A percentile compares a stretch with the other conserved stretches of the same genome.
These are phyloP conservation scores for Fraxinus baroniana DNA, from an alignment of 305 asterid species.

Conservation along the genomic window DNA sequence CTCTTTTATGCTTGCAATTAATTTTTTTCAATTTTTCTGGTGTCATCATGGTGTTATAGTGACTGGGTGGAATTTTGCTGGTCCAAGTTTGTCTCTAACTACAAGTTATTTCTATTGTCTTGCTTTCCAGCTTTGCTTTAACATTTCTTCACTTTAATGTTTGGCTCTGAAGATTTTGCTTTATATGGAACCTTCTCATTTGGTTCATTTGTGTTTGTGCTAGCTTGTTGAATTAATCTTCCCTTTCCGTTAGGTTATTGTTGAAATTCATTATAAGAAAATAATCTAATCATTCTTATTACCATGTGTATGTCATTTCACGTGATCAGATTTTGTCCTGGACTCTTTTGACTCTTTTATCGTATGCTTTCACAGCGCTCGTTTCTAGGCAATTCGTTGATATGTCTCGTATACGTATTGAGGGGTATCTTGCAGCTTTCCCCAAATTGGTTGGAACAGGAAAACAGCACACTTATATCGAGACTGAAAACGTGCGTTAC, in stretches of 20 bases:
- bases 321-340: neutral
- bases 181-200: neutral
- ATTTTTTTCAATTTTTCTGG: conserved; percentile 1
- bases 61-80: conserved; percentile 3
- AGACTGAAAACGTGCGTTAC: conserved; percentile 86
- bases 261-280: neutral
- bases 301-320: neutral
- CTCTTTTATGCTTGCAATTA: neutral
- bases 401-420: conserved; percentile 86
- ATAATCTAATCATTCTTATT: neutral
- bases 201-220: conserved; percentile 9
- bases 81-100: neutral
- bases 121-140: conserved; percentile 1
- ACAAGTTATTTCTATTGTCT: neutral
- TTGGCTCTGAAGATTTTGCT: neutral
- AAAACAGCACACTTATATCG: conserved; percentile 80
- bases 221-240: neutral
- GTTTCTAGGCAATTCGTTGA: conserved; percentile 89
- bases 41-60: neutral
- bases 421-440: conserved; percentile 91
- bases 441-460: conserved; percentile 89
- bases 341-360: conserved; percentile 27
- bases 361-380: conserved; percentile 53
- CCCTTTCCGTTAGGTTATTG: neutral
- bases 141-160: neutral